Conservation (phyloP, 495 filamentous ascomycete genomes). For the Penicillium daleae region DNA sequence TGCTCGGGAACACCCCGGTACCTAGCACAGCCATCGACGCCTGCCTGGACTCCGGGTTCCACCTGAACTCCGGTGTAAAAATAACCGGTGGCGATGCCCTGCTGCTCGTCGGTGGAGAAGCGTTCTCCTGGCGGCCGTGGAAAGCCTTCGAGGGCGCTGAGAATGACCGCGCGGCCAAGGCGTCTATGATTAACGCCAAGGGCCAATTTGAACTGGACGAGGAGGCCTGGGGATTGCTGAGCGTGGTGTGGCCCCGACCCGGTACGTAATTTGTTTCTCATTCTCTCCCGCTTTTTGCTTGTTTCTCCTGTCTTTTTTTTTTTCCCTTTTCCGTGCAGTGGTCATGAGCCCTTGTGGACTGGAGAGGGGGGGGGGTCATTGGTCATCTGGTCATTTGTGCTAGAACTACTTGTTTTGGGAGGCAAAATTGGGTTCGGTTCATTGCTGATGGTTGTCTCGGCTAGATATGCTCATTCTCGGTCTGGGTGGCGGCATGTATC, state of each 20-base stretch:
- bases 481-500: conserved; percentile 71
- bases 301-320: neutral
- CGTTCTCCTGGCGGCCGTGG: conserved; percentile 88
- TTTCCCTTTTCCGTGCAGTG: conserved; percentile 9
- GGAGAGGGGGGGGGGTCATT: too few species aligned
- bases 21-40: conserved; percentile 85
- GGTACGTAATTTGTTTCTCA: conserved; percentile 56
- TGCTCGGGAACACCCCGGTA: conserved; percentile 73
- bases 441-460: conserved; percentile 24
- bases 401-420: neutral
- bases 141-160: conserved; percentile 34
- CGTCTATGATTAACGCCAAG: conserved; percentile 66
- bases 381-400: conserved; percentile 11
- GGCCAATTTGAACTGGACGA: conserved; percentile 82
- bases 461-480: conserved; percentile 89
- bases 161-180: conserved; percentile 36
- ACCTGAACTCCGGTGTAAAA: conserved; percentile 74
- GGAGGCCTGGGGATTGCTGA: conserved; percentile 73
- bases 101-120: conserved; percentile 81
- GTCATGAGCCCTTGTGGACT: conserved; percentile 9
- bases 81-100: conserved; percentile 67
- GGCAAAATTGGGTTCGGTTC: neutral
- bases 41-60: conserved; percentile 76
- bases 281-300: conserved; percentile 2
- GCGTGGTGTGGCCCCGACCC: conserved; percentile 85